Percentiles rank a stretch among this genome's conserved stretches.
These are phyloP conservation scores for Phycomyces nitens DNA, from an alignment of 192 early-diverging fungal species.

Conservation along the genomic window DNA sequence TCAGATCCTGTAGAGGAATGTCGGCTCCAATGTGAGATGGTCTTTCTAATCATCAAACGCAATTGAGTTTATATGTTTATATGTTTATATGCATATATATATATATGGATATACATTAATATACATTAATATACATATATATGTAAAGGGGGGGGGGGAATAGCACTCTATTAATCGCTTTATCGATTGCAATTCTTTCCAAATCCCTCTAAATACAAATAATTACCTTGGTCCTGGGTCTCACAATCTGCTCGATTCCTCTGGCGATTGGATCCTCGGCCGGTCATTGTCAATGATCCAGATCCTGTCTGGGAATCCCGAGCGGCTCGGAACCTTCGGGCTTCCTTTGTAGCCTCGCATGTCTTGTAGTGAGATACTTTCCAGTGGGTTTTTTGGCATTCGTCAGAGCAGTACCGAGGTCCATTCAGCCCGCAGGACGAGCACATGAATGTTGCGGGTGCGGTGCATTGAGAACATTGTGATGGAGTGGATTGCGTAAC, in stretches of 20 bases:
- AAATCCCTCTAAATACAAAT: too few species aligned
- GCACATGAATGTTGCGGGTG: conserved; percentile 33
- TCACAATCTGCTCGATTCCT: too few species aligned
- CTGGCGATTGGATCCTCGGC: background rate
- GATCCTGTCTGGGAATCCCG: conserved; percentile 5
- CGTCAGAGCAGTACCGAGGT: conserved; percentile 56
- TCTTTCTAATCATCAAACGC: background rate
- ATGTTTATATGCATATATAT: too few species aligned
- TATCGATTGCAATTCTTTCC: too few species aligned
- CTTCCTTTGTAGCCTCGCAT: conserved; percentile 37
- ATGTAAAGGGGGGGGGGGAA: too few species aligned
- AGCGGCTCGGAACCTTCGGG: conserved; percentile 1
- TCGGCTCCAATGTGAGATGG: background rate
- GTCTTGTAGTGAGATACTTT: conserved; percentile 40
- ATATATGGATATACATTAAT: too few species aligned
- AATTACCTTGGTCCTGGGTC: too few species aligned
- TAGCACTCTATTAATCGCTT: too few species aligned
- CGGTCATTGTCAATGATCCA: background rate
- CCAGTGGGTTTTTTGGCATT: conserved; percentile 61
- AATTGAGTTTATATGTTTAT: too few species aligned
- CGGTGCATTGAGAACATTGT: conserved; percentile 18
- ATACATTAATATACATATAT: too few species aligned
- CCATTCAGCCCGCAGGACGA: conserved; percentile 32
- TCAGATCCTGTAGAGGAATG: conserved; percentile 11
- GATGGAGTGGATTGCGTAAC: background rate